Evolutionary conservation across 805 yeast species (phyloP).

Genomic region (Ogataea salicorniae): DNA sequence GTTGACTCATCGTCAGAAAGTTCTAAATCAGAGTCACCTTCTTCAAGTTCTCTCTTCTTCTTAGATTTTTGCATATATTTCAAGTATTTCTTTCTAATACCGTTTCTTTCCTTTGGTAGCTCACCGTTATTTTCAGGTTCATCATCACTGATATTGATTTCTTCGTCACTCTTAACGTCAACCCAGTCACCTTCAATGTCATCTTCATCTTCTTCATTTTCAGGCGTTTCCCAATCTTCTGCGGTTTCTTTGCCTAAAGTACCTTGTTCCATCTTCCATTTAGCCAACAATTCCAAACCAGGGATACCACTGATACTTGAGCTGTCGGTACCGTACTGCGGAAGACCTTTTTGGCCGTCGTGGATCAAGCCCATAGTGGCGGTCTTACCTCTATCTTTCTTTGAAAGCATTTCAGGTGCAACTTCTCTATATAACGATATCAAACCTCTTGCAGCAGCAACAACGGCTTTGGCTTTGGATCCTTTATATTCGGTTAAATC

Average conservation of each 20-base stretch:
- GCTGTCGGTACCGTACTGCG: conserved; percentile 72
- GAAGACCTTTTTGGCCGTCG: conserved; percentile 43
- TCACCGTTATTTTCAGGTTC: conserved; percentile 39
- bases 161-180: conserved; percentile 76
- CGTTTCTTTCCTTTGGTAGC: conserved; percentile 29
- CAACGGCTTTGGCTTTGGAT: conserved; percentile 89
- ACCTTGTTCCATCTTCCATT: conserved; percentile 71
- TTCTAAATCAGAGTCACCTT: conserved; percentile 46
- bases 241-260: conserved; percentile 48
- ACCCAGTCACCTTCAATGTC: conserved; percentile 93
- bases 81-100: conserved; percentile 31
- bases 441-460: conserved; percentile 88
- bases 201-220: conserved; percentile 42
- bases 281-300: conserved; percentile 83
- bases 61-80: conserved; percentile 28
- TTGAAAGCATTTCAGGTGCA: conserved; percentile 90
- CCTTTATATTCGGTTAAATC: conserved; percentile 89
- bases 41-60: conserved; percentile 29
- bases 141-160: conserved; percentile 50
- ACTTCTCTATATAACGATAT: conserved; percentile 85
- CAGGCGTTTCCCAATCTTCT: conserved; percentile 63
- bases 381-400: conserved; percentile 88
- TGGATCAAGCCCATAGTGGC: conserved; percentile 79
- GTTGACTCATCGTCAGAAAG: conserved; percentile 38
- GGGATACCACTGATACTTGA: conserved; percentile 68